Evolutionary conservation across 2,329 filamentous ascomycete genomes (phyloP).

Genomic region (Fusarium oxysporum): DNA sequence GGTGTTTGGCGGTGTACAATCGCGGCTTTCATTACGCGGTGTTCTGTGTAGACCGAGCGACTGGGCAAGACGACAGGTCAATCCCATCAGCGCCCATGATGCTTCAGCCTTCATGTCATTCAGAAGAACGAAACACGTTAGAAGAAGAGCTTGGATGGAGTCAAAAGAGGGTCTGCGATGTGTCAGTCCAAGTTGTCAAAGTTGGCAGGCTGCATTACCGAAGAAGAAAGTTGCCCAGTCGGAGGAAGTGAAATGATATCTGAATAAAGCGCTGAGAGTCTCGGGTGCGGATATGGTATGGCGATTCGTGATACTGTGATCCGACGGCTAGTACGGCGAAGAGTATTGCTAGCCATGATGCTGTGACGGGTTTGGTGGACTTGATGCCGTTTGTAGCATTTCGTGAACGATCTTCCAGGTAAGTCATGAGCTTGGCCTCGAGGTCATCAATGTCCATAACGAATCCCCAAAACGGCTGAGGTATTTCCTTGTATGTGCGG

Average conservation of each 20-base stretch:
- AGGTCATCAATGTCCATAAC: slow-evolving; percentile 75
- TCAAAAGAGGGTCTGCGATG: slow-evolving; percentile 68
- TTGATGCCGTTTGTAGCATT: slow-evolving; percentile 61
- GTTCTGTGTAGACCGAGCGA: slow-evolving; percentile 70
- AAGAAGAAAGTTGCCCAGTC: slow-evolving; percentile 72
- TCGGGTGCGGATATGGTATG: slow-evolving; percentile 69
- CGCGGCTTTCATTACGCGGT: slow-evolving; percentile 58
- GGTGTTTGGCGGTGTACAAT: slow-evolving; percentile 57
- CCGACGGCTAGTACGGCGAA: slow-evolving; percentile 74
- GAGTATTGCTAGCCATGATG: slow-evolving; percentile 74
- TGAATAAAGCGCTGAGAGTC: slow-evolving; percentile 72
- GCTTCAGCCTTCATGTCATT: slow-evolving; percentile 79
- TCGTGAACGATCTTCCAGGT: slow-evolving; percentile 72
- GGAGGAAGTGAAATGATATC: slow-evolving; percentile 73
- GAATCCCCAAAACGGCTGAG: slow-evolving; percentile 76
- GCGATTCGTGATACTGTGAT: slow-evolving; percentile 74
- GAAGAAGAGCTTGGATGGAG: slow-evolving; percentile 72
- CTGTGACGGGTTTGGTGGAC: slow-evolving; percentile 65
- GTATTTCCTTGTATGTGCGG: slow-evolving; percentile 74
- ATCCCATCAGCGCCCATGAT: slow-evolving; percentile 73
- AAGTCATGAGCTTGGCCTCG: slow-evolving; percentile 72
- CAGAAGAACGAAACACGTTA: slow-evolving; percentile 71
- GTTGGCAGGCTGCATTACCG: slow-evolving; percentile 51
- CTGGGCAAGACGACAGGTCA: slow-evolving; percentile 74
- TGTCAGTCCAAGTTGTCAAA: slow-evolving; percentile 8